Percentiles rank a stretch among this genome's conserved stretches.
Conservation (phyloP, 169 alveolate species). For the Plasmodium gonderi region DNA sequence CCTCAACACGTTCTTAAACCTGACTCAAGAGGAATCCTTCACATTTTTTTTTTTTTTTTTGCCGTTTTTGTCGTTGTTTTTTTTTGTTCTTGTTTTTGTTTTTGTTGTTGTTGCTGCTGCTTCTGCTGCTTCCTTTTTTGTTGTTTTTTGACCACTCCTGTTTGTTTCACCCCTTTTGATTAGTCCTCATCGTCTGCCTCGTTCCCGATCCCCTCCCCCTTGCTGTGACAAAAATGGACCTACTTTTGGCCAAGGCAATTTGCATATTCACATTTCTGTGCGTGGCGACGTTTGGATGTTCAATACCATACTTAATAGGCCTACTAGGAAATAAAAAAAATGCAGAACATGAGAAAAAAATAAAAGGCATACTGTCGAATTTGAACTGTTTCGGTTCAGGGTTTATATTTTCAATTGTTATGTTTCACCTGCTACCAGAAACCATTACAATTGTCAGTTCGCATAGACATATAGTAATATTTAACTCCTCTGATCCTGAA, state of each 20-base stretch:
- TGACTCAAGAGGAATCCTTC: no score
- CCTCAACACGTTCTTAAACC: no score
- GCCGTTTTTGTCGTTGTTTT: no score
- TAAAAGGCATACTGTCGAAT: slow-evolving; percentile 26
- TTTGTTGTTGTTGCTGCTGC: no score
- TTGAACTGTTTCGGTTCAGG: slow-evolving; percentile 72
- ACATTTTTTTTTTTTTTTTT: no score
- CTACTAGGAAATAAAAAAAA: slow-evolving; percentile 13
- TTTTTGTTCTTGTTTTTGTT: no score
- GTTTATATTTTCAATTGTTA: slow-evolving; percentile 50
- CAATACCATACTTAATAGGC: slow-evolving; percentile 44
- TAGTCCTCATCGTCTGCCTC: not conserved
- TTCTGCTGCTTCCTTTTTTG: not conserved
- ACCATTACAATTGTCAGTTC: slow-evolving; percentile 18
- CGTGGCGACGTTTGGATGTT: slow-evolving; percentile 57
- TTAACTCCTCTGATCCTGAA: slow-evolving; percentile 28
- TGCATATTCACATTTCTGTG: slow-evolving; percentile 39
- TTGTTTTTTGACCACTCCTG: not conserved
- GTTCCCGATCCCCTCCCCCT: not conserved
- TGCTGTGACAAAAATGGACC: slow-evolving; percentile 22
- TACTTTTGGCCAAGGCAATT: slow-evolving; percentile 31
- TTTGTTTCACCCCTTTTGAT: not conserved
- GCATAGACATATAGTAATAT: slow-evolving; percentile 13
- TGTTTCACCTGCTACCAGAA: slow-evolving; percentile 66
- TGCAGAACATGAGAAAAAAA: not conserved